Conservation (phyloP, 257 asterid genomes). For the Lithospermum erythrorhizon region DNA sequence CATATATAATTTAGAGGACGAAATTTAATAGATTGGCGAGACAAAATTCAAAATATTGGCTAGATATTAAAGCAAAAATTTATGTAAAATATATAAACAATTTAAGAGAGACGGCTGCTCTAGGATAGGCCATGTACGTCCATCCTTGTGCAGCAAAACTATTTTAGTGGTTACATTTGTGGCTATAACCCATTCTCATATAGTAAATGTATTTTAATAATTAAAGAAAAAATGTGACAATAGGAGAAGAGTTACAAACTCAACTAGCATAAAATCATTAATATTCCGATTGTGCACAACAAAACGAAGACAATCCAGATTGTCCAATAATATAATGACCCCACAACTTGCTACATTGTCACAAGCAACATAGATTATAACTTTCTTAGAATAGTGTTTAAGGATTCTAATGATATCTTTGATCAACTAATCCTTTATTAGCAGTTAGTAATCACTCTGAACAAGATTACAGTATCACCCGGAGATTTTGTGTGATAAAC, state of each 20-base stretch:
- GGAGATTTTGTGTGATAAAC: not conserved
- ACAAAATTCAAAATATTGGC: no score
- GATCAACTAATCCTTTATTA: not conserved
- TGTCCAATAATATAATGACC: not conserved
- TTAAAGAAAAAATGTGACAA: not conserved
- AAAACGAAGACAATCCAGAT: not conserved
- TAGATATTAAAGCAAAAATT: no score
- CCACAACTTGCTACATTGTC: not conserved
- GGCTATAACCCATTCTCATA: no score
- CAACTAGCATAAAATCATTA: not conserved
- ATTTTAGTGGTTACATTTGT: no score
- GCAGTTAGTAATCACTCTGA: not conserved
- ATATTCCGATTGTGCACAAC: not conserved
- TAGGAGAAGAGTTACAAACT: not conserved
- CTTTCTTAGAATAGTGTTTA: not conserved
- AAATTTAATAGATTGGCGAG: no score
- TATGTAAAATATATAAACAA: no score
- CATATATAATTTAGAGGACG: no score
- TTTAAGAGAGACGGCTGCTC: no score
- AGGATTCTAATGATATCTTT: not conserved
- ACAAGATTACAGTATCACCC: not conserved
- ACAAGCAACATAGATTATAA: not conserved
- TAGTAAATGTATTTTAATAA: no score
- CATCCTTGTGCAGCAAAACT: no score
- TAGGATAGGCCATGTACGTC: no score